Percentiles rank a stretch among this genome's conserved stretches.
These are phyloP conservation scores for Lentinula raphanica DNA, from an alignment of 768 basidiomycete species.

Conservation along the genomic window DNA sequence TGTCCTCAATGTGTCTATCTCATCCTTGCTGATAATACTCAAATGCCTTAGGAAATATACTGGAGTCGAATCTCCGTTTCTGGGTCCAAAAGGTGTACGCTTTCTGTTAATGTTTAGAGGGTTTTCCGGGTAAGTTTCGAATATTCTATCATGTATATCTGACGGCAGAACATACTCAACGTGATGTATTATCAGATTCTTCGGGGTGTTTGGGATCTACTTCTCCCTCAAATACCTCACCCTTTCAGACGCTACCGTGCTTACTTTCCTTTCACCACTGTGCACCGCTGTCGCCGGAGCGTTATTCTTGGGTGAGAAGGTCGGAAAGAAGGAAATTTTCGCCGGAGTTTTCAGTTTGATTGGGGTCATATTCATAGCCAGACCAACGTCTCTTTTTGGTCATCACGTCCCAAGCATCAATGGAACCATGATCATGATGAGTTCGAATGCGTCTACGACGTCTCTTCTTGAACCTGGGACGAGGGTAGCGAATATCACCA, in stretches of 20 bases:
- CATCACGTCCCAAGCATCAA: conserved; percentile 3
- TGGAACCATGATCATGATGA: background rate
- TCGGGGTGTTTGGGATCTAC: conserved; percentile 66
- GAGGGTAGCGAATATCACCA: background rate
- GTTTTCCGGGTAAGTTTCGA: conserved; percentile 36
- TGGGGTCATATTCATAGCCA: conserved; percentile 78
- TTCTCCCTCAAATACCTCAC: conserved; percentile 71
- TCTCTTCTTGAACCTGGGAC: background rate
- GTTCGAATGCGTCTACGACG: background rate
- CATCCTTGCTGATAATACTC: background rate
- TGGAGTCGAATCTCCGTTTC: conserved; percentile 42
- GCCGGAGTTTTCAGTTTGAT: conserved; percentile 63
- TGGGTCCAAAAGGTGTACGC: conserved; percentile 54
- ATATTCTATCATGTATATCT: background rate
- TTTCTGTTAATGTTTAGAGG: conserved; percentile 42
- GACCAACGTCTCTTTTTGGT: conserved; percentile 73
- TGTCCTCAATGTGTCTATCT: conserved; percentile 5
- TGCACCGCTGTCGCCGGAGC: conserved; percentile 58
- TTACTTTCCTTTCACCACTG: conserved; percentile 72
- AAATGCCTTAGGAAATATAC: conserved; percentile 25
- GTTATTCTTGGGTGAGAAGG: conserved; percentile 55
- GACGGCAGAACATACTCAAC: no score
- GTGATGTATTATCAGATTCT: conserved; percentile 37
- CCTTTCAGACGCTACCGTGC: conserved; percentile 70
- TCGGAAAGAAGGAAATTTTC: conserved; percentile 48